Evolutionary conservation across 2,329 filamentous ascomycete species (phyloP).

Genomic region (Fusarium brachygibbosum): DNA sequence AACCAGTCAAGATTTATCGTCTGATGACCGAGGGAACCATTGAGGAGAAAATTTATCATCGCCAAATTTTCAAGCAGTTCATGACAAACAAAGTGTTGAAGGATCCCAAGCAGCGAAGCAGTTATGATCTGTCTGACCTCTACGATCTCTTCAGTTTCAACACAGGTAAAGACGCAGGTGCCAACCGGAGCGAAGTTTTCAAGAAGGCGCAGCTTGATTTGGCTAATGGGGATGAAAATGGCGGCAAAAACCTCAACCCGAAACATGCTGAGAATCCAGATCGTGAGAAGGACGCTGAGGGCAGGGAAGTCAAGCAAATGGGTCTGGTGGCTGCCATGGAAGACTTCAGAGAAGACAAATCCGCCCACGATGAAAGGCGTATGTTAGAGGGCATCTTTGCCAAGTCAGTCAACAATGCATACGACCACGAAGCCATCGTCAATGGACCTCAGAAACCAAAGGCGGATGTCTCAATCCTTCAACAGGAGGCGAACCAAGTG

Average conservation of each 20-base stretch:
- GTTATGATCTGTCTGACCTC: constrained; percentile 89
- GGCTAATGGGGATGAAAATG: constrained; percentile 16
- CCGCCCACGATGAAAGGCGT: constrained; percentile 74
- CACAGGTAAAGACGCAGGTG: constrained; percentile 67
- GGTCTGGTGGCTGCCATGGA: constrained; percentile 75
- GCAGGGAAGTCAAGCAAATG: constrained; percentile 64
- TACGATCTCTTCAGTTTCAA: constrained; percentile 87
- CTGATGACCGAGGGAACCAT: constrained; percentile 99
- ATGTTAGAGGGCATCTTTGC: constrained; percentile 93
- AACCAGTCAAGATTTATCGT: constrained; percentile 94
- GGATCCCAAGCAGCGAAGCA: constrained; percentile 92
- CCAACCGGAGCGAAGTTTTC: constrained; percentile 89
- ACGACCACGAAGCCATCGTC: constrained; percentile 94
- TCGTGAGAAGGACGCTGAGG: constrained; percentile 33
- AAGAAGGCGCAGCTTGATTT: constrained; percentile 81
- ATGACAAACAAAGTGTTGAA: constrained; percentile 95
- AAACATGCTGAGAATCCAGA: constrained; percentile 26
- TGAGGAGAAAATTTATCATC: constrained; percentile 98
- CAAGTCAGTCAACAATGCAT: constrained; percentile 86
- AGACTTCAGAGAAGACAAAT: constrained; percentile 68
- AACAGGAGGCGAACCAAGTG: constrained; percentile 83
- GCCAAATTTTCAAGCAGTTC: constrained; percentile 99
- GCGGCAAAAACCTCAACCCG: constrained; percentile 2
- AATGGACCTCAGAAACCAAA: constrained; percentile 78
- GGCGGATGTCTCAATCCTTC: constrained; percentile 82